Conservation (phyloP, 2,329 filamentous ascomycete species). For the Blastomyces silverae region DNA sequence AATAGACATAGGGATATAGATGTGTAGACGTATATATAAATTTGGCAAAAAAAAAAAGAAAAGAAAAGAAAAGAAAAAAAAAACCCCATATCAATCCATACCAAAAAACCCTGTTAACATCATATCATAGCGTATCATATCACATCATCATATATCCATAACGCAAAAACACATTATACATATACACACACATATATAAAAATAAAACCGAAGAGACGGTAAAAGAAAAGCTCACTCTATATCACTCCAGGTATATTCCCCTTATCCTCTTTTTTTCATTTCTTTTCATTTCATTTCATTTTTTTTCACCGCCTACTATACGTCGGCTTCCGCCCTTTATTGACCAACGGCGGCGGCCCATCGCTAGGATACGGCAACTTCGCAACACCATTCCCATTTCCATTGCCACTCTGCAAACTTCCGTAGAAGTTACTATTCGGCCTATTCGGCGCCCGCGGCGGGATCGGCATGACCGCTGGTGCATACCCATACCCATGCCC, state of each 20-base stretch:
- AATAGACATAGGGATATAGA: no score
- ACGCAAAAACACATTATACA: neutral
- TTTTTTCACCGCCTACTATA: constrained; percentile 47
- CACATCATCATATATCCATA: neutral
- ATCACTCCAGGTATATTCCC: no score
- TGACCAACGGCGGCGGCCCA: constrained; percentile 73
- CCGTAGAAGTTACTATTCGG: constrained; percentile 15
- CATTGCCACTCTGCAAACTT: constrained; percentile 10
- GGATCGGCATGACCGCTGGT: constrained; percentile 34
- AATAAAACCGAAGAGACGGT: neutral
- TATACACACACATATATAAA: neutral
- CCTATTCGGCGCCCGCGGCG: constrained; percentile 32
- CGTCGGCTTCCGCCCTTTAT: constrained; percentile 78
- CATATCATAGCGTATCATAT: neutral
- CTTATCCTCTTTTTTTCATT: neutral
- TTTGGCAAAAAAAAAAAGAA: neutral
- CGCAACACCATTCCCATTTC: constrained; percentile 16
- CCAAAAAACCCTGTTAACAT: no score
- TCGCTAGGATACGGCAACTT: constrained; percentile 73
- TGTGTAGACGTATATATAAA: no score
- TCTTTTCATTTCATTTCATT: no score
- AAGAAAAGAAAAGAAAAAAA: constrained; percentile 8
- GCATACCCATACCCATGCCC: constrained; percentile 27
- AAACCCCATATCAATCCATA: neutral
- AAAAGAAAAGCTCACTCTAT: constrained; percentile 3